Evolutionary conservation across 768 basidiomycete species (phyloP).

Genomic region (Saitozyma podzolica): DNA sequence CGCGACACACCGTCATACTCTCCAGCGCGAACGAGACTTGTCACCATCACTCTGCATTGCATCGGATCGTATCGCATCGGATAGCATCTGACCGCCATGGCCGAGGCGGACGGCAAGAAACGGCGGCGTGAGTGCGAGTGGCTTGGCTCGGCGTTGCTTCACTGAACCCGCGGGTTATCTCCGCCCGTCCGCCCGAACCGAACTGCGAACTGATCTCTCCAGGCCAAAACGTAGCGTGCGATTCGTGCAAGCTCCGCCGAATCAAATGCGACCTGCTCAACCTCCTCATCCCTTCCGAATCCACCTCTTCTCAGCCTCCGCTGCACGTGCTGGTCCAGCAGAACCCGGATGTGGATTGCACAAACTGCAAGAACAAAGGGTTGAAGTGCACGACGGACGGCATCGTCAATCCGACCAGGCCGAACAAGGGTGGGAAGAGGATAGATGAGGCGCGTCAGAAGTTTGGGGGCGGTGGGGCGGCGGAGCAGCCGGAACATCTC

Average conservation of each 20-base stretch:
- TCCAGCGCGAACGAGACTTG: no score
- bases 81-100: no score
- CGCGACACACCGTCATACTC: no score
- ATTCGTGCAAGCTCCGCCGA: constrained; percentile 34
- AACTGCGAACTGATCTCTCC: neutral
- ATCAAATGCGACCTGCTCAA: constrained; percentile 36
- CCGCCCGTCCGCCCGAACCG: no score
- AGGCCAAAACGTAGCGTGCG: constrained; percentile 42
- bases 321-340: constrained; percentile 20
- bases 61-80: neutral
- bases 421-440: constrained; percentile 38
- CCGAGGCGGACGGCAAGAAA: neutral
- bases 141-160: neutral
- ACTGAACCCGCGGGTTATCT: no score
- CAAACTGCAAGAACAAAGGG: constrained; percentile 31
- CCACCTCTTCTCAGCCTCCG: constrained; percentile 4
- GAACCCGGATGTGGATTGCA: constrained; percentile 30
- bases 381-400: constrained; percentile 29
- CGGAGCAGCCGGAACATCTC: neutral
- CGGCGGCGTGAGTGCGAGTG: neutral
- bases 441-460: constrained; percentile 31
- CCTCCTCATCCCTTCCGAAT: constrained; percentile 9
- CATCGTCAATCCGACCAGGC: constrained; percentile 33
- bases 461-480: constrained; percentile 18
- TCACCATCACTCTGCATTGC: no score